Percentiles rank a stretch among this genome's conserved stretches.
phyloP scores from a whole-genome alignment of 495 filamentous ascomycete genomes.

The Trichoderma reesei region DNA sequence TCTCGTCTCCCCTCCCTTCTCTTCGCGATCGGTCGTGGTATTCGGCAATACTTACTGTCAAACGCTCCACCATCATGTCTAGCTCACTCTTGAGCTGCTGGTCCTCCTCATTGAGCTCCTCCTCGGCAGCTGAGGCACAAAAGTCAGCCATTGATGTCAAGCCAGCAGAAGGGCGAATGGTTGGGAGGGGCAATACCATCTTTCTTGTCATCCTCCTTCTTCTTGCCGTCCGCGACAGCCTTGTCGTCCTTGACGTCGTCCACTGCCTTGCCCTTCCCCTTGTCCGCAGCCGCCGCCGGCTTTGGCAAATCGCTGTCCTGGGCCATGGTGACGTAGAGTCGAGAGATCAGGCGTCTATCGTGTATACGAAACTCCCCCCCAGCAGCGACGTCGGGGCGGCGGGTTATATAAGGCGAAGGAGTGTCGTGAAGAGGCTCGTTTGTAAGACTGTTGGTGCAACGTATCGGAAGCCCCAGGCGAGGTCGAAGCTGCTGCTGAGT shows the following conservation, averaged over 20 bases:
- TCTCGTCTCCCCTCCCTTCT: neutral
- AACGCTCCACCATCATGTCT: conserved; percentile 92
- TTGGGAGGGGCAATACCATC: conserved; percentile 24
- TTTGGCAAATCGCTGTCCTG: conserved; percentile 66
- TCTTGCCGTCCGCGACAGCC: conserved; percentile 62
- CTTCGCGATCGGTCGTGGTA: neutral
- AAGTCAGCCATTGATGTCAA: conserved; percentile 19
- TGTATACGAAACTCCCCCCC: neutral
- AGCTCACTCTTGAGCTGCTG: conserved; percentile 96
- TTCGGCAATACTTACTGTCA: conserved; percentile 54
- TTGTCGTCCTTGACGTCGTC: conserved; percentile 58
- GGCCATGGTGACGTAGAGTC: conserved; percentile 52
- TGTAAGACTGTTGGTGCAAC: neutral
- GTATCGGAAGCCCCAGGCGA: neutral
- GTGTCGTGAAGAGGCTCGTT: neutral
- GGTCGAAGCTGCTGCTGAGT: conserved; percentile 3
- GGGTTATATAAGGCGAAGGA: neutral
- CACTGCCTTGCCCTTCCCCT: conserved; percentile 89
- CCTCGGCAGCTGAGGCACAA: conserved; percentile 40
- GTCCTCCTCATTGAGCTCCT: conserved; percentile 92
- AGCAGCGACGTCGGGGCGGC: neutral
- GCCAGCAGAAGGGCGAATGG: neutral
- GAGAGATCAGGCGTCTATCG: conserved; percentile 1
- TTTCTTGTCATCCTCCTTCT: conserved; percentile 54
- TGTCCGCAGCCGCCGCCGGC: conserved; percentile 65